A percentile compares a stretch with the other conserved stretches of the same genome.
phyloP scores from a whole-genome alignment of 257 asterid species.

The Penstemon davidsonii region DNA sequence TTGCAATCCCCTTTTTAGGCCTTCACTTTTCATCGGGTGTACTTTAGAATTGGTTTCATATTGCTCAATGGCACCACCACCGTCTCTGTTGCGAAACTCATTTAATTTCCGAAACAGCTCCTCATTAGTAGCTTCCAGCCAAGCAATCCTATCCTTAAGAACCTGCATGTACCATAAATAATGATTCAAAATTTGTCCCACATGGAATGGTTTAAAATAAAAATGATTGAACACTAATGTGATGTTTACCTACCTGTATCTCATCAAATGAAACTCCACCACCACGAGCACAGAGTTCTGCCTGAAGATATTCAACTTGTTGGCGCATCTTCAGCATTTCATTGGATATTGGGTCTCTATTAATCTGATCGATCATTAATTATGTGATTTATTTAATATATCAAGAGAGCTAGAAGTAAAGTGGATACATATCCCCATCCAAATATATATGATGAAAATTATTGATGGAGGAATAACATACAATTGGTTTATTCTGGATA shows the following conservation, averaged over 20 bases:
- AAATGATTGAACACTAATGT: background rate
- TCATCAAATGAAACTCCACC: slow-evolving; percentile 88
- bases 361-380: slow-evolving; percentile 50
- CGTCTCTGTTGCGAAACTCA: slow-evolving; percentile 56
- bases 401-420: too few relatives aligned
- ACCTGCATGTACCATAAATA: slow-evolving; percentile 42
- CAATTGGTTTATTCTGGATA: slow-evolving; percentile 97
- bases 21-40: slow-evolving; percentile 67
- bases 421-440: too few relatives aligned
- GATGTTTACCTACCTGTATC: slow-evolving; percentile 58
- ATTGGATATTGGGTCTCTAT: slow-evolving; percentile 88
- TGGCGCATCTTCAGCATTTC: slow-evolving; percentile 99
- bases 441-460: too few relatives aligned
- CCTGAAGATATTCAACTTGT: slow-evolving; percentile 88
- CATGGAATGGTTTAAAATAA: background rate
- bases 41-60: slow-evolving; percentile 64
- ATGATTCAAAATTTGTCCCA: background rate
- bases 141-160: slow-evolving; percentile 77
- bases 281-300: slow-evolving; percentile 95
- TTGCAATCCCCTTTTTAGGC: slow-evolving; percentile 86
- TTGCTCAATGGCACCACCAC: slow-evolving; percentile 47
- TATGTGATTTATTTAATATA: too few relatives aligned
- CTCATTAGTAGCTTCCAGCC: slow-evolving; percentile 95
- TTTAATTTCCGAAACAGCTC: slow-evolving; percentile 79
- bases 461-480: slow-evolving; percentile 37